These are phyloP conservation scores for Mycena rebaudengoi DNA, from an alignment of 768 basidiomycete species.

Conservation along the genomic window DNA sequence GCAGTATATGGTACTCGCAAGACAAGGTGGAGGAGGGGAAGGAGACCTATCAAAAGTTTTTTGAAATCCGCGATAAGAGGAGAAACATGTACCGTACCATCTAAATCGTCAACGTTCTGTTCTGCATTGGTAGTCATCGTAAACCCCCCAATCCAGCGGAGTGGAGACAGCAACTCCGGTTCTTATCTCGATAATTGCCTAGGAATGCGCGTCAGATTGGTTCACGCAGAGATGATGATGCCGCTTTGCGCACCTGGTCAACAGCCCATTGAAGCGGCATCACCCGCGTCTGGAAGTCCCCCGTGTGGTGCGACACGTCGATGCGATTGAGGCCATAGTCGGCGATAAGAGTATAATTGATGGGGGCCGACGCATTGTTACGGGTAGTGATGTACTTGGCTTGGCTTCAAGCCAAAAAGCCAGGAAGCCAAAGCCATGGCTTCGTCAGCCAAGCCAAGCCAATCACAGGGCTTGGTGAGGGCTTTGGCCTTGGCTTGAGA, in stretches of 20 bases:
- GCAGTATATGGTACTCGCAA: not conserved
- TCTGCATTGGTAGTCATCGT: not conserved
- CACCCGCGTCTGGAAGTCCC: conserved; percentile 55
- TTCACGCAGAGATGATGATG: not conserved
- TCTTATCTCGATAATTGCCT: not conserved
- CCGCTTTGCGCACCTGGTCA: conserved; percentile 45
- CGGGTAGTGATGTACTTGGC: too few relatives aligned
- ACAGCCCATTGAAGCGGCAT: conserved; percentile 63
- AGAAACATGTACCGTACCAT: not conserved
- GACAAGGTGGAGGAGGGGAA: not conserved
- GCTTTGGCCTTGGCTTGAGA: too few relatives aligned
- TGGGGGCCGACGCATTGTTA: conserved; percentile 23
- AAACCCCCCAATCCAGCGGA: not conserved
- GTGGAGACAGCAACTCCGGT: not conserved
- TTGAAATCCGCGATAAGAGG: too few relatives aligned
- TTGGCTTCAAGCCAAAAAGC: too few relatives aligned
- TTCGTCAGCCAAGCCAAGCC: too few relatives aligned
- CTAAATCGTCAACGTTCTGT: too few relatives aligned
- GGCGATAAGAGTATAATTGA: conserved; percentile 58
- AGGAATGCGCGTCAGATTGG: not conserved
- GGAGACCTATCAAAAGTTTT: not conserved
- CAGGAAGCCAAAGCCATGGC: too few relatives aligned
- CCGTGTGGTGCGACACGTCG: conserved; percentile 54
- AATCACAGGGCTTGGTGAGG: too few relatives aligned
- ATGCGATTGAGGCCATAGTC: conserved; percentile 56